Evolutionary conservation across 345 rosid species (phyloP).

Genomic region (Eutrema heterophyllum): DNA sequence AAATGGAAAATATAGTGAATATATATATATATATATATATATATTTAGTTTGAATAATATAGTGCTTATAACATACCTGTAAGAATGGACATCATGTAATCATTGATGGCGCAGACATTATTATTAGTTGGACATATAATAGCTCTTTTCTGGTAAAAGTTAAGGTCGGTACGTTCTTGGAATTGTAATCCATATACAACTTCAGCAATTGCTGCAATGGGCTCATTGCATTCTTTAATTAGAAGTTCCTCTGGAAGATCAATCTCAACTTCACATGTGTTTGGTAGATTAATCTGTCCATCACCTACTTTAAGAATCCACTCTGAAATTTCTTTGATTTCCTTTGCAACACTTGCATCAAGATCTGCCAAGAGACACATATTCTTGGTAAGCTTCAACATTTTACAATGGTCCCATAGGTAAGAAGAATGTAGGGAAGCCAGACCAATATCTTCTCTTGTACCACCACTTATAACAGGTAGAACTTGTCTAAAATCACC

Average conservation of each 20-base stretch:
- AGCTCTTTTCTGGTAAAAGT: background rate
- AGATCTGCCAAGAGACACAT: background rate
- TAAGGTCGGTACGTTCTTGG: background rate
- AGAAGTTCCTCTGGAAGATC: background rate
- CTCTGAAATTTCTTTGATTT: accelerated
- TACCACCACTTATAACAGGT: background rate
- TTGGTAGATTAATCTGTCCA: background rate
- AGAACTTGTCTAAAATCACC: background rate
- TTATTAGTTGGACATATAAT: background rate
- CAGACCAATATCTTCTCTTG: background rate
- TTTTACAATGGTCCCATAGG: background rate
- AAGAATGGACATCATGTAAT: no score
- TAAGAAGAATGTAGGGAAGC: background rate
- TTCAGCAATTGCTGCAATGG: background rate
- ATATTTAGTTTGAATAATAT: no score
- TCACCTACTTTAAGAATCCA: background rate
- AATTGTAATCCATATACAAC: background rate
- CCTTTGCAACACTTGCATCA: background rate
- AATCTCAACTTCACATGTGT: background rate
- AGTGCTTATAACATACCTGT: no score
- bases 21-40: no score
- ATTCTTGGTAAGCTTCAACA: background rate
- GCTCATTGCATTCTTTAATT: background rate
- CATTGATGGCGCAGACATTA: background rate
- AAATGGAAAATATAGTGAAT: no score